These are phyloP conservation scores for Curvularia sp. DNA, from an alignment of 2,329 filamentous ascomycete genomes.

Conservation along the genomic window DNA sequence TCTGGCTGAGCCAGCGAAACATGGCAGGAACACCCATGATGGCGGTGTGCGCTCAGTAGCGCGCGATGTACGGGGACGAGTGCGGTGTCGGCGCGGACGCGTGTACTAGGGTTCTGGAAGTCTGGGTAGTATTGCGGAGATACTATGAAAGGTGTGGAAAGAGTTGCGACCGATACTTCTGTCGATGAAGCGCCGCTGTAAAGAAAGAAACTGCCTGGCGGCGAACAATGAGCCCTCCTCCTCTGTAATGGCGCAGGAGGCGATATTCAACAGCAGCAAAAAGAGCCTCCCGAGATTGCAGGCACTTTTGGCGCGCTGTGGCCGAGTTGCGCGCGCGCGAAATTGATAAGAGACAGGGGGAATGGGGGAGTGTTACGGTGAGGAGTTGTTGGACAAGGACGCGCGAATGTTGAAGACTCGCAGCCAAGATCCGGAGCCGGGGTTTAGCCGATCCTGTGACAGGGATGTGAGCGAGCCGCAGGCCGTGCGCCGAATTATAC, in stretches of 20 bases:
- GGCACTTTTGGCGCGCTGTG: conserved; percentile 9
- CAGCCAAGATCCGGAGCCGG: conserved; percentile 31
- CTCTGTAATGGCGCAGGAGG: conserved; percentile 4
- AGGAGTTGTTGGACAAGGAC: conserved; percentile 5
- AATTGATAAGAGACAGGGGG: conserved; percentile 14
- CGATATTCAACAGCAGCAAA: conserved; percentile 9
- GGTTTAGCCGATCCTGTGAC: conserved; percentile 22
- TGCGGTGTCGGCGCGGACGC: conserved; percentile 24
- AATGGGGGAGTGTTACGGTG: conserved; percentile 6
- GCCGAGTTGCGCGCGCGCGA: conserved; percentile 18
- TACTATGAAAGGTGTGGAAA: conserved; percentile 23
- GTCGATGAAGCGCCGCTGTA: conserved; percentile 23
- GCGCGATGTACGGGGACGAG: conserved; percentile 19
- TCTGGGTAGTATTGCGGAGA: conserved; percentile 30
- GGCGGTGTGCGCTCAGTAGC: conserved; percentile 31
- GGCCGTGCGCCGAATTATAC: conserved; percentile 32
- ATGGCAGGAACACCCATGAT: conserved; percentile 92
- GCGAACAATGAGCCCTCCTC: conserved; percentile 5
- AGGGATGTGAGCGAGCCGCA: conserved; percentile 9
- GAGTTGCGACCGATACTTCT: conserved; percentile 18
- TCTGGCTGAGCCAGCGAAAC: conserved; percentile 95
- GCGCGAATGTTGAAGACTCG: conserved; percentile 15
- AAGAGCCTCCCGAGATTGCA: conserved; percentile 5
- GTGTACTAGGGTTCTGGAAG: conserved; percentile 25
- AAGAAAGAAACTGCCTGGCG: conserved; percentile 21